Base-by-base conservation (phyloP, 352 stramenopile genomes). In the Pythium grandisporangium region DNA sequence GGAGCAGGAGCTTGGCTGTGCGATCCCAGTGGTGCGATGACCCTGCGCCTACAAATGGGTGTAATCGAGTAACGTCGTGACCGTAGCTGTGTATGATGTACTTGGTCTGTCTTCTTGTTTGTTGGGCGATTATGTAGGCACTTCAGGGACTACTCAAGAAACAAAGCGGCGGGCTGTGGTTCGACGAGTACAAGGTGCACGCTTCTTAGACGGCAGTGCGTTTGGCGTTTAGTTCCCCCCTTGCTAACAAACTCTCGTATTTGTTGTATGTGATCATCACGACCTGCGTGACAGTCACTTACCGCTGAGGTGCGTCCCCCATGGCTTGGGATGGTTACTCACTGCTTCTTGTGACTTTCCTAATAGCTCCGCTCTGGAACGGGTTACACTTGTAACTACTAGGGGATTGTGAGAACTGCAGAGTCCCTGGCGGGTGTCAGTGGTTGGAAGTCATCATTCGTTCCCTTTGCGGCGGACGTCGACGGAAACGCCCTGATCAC, bases 181-280 rank as follows among this genome's bases (percentile, higher is more conserved):
- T 93, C 23, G 75, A 93, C 33, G 77, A 87, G 37, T 93, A 80
- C 45, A 59, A 87, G 70, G n/a, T n/a, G n/a, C n/a, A n/a, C n/a
- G n/a, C n/a, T n/a, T n/a, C n/a, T n/a, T n/a, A n/a, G n/a, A n/a
- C n/a, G n/a, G n/a, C n/a, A n/a, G n/a, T n/a, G n/a, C n/a, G n/a
- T n/a, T n/a, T n/a, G n/a, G n/a, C n/a, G n/a, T n/a, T n/a, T n/a
- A n/a, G n/a, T n/a, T n/a, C n/a, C n/a, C n/a, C n/a, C n/a, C n/a
- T n/a, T n/a, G n/a, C n/a, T n/a, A n/a, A n/a, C n/a, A n/a, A n/a
- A n/a, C n/a, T n/a, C n/a, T n/a, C n/a, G n/a, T n/a, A n/a, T n/a
- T n/a, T n/a, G n/a, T n/a, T n/a, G n/a, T n/a, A n/a, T n/a, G n/a
- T n/a, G n/a, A n/a, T n/a, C n/a, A n/a, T n/a, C n/a, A n/a, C n/a